Conservation (phyloP, 2,329 filamentous ascomycete genomes). For the Pseudocercospora eumusae region DNA sequence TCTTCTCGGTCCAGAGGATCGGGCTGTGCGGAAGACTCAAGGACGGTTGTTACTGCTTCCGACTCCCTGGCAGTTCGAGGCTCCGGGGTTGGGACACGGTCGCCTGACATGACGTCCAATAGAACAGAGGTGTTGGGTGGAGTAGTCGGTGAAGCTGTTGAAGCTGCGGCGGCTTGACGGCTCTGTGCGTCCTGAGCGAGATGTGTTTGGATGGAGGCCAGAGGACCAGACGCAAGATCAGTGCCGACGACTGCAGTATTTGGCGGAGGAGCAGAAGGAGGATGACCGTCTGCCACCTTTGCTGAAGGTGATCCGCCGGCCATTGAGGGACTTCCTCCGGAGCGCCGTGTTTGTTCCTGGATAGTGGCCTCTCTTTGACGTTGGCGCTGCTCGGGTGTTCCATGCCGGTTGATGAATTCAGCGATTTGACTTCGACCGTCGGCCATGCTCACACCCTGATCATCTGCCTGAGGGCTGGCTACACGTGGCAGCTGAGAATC, state of each 20-base stretch:
- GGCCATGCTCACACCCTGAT: not conserved
- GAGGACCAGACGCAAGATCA: not conserved
- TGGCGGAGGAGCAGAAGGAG: not conserved
- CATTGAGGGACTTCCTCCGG: not conserved
- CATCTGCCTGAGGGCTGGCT: not conserved
- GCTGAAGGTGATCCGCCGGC: not conserved
- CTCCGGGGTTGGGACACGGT: not conserved
- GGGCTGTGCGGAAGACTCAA: not conserved
- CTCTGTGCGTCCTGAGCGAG: not conserved
- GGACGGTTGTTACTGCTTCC: not conserved
- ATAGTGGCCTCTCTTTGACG: not conserved
- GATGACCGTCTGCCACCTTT: not conserved
- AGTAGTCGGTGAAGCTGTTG: not conserved
- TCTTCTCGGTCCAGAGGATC: conserved; percentile 5
- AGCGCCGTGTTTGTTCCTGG: not conserved
- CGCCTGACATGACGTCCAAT: not conserved
- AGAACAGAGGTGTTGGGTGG: not conserved
- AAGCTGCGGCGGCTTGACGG: not conserved
- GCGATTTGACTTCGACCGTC: not conserved
- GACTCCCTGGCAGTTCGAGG: not conserved
- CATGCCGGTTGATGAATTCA: conserved; percentile 2
- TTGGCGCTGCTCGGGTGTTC: not conserved
- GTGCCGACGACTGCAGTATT: not conserved
- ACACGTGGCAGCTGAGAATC: not conserved
- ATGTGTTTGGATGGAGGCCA: not conserved